These are phyloP conservation scores for Neurospora crassa DNA, from an alignment of 2,329 filamentous ascomycete genomes.

Conservation along the genomic window DNA sequence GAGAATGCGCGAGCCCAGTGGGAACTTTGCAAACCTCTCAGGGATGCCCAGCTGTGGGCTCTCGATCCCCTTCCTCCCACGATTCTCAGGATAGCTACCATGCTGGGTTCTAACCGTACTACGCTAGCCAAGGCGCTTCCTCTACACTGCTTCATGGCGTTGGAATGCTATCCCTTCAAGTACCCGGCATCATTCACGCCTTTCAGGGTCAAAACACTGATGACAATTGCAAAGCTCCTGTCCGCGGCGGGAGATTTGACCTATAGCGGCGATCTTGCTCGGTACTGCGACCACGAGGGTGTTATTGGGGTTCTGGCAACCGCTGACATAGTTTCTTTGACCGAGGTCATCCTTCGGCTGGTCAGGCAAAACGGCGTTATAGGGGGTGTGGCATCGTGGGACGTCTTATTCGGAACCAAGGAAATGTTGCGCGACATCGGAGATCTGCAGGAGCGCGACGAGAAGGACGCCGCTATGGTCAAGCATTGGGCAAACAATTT, in stretches of 20 bases:
- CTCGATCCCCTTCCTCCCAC: conserved; percentile 38
- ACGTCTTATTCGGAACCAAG: conserved; percentile 32
- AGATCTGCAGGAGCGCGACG: conserved; percentile 31
- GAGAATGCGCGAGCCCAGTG: conserved; percentile 27
- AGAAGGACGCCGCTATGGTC: conserved; percentile 34
- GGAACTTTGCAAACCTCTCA: conserved; percentile 28
- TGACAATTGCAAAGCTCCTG: conserved; percentile 42
- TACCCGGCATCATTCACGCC: conserved; percentile 40
- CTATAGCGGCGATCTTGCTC: conserved; percentile 19
- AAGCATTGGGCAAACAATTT: conserved; percentile 34
- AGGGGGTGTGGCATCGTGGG: conserved; percentile 37
- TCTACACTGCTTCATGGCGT: conserved; percentile 37
- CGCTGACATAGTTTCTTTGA: conserved; percentile 43
- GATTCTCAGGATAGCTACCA: conserved; percentile 33
- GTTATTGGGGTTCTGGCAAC: conserved; percentile 25
- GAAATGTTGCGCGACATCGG: conserved; percentile 41
- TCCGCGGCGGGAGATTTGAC: conserved; percentile 36
- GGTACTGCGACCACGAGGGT: conserved; percentile 18
- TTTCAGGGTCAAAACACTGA: conserved; percentile 39
- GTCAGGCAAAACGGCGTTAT: conserved; percentile 31
- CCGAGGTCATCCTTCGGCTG: conserved; percentile 43
- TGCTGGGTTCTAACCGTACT: conserved; percentile 33
- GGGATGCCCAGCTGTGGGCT: conserved; percentile 33
- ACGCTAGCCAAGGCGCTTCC: conserved; percentile 35
- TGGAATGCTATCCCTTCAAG: conserved; percentile 40